Evolutionary conservation across 2,329 filamentous ascomycete genomes (phyloP).

Genomic region (Triangularia verruculosa): DNA sequence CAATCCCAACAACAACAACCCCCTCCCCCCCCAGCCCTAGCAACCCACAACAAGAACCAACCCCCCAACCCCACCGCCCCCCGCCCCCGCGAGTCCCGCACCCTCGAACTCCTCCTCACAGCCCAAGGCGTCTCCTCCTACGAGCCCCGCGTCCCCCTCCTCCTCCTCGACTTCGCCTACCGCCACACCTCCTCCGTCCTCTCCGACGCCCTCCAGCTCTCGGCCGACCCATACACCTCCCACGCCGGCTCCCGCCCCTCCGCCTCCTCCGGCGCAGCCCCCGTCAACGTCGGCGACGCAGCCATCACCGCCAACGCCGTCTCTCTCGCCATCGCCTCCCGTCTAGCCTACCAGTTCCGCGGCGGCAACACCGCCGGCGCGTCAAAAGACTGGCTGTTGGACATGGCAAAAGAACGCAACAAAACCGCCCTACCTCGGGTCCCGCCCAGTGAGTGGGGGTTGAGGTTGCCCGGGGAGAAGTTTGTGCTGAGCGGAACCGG

Average conservation of each 20-base stretch:
- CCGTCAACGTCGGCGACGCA: conserved; percentile 47
- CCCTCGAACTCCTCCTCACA: conserved; percentile 75
- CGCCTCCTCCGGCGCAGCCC: conserved; percentile 47
- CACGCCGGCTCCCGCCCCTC: conserved; percentile 54
- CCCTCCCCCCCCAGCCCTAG: conserved; percentile 2
- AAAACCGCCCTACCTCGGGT: conserved; percentile 62
- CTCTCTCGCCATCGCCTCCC: conserved; percentile 67
- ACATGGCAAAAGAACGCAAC: conserved; percentile 71
- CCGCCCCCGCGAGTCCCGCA: conserved; percentile 73
- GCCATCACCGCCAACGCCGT: conserved; percentile 65
- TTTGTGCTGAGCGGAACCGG: conserved; percentile 65
- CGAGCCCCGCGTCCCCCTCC: conserved; percentile 76
- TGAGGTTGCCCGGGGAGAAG: conserved; percentile 63
- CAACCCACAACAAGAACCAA: conserved; percentile 1
- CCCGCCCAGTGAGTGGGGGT: conserved; percentile 63
- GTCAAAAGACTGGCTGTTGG: conserved; percentile 73
- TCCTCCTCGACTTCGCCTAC: conserved; percentile 84
- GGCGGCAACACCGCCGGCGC: conserved; percentile 37
- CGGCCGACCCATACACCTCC: conserved; percentile 63
- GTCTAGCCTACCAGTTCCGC: conserved; percentile 67
- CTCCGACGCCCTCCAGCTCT: conserved; percentile 66
- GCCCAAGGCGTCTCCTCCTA: conserved; percentile 76
- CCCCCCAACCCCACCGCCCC: conserved; percentile 35
- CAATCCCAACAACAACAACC: conserved; percentile 30
- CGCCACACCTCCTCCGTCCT: conserved; percentile 72